Base-by-base conservation (phyloP, 2,329 filamentous ascomycete species). In the Fusarium verrucosum region DNA sequence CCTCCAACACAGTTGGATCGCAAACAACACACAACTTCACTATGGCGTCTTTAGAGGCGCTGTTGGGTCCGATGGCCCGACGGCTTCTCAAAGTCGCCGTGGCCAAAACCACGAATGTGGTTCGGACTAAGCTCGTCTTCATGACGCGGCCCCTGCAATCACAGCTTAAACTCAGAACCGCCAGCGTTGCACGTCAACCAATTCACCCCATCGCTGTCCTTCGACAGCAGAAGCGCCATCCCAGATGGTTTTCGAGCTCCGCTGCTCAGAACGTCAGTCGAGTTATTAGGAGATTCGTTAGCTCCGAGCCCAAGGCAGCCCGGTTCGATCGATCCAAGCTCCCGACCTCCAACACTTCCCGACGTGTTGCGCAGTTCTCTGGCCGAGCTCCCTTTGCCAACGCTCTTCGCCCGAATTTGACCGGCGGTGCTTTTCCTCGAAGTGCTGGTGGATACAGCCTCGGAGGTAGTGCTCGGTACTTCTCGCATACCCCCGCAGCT, bases 391-490 rank as follows among this genome's bases (percentile, higher is more conserved):
- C 94, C 0, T 98, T 98, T 76, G 91, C 93, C 5, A 92, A 89
- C 46, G 90, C 94, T 2, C 86, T 99, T 32, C 90, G 95, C 32
- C 95, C 95, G 3, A 98, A 97, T 74, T 81, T 98, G 65, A 97
- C 94, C 0, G 94, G 93, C 43, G 94, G 94, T 37, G 89, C 92
- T 22, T 80, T 97, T 40, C 89, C 92, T 30, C 88, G 94, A 54
- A 92, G 92, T 35, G 92, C 94, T 9, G 93, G 94, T 66, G 95
- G 95, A n/a, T 99, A 99, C 75, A 84, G 84, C 65, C 80, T 92
- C 35, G 79, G 84, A 53, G 92, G 92, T 26, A 88, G 91, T 67
- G 91, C 89, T 22, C 86, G 94, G 67, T 94, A 94, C 81, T 98
- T 98, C 79, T 96, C 92, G 2, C 94, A 97, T 78, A 87, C 88